Evolutionary conservation across 495 filamentous ascomycete species (phyloP).

Genomic region (Lasiosphaeriaceae sp.): DNA sequence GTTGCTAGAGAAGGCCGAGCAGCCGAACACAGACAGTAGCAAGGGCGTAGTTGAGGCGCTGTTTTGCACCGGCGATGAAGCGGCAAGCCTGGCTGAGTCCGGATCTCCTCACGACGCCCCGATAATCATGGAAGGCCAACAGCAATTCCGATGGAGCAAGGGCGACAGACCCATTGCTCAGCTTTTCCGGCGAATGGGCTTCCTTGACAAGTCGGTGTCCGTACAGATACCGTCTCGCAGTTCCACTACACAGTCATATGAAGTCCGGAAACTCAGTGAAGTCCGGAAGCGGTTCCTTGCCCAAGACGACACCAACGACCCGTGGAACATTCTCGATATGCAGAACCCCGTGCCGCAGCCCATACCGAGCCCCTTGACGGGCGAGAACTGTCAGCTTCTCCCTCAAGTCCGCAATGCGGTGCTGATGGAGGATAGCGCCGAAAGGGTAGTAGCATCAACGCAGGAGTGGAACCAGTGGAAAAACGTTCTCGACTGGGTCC

Average conservation of each 20-base stretch:
- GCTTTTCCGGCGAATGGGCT: too few relatives aligned
- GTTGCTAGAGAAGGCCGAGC: too few relatives aligned
- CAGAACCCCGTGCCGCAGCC: slow-evolving; percentile 10
- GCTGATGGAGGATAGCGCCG: slow-evolving; percentile 2
- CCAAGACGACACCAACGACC: background rate
- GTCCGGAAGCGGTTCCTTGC: background rate
- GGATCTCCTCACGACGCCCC: too few relatives aligned
- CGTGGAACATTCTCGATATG: background rate
- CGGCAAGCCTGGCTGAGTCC: too few relatives aligned
- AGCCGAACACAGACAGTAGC: too few relatives aligned
- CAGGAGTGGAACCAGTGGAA: slow-evolving; percentile 13
- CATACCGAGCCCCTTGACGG: slow-evolving; percentile 8
- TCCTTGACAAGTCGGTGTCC: too few relatives aligned
- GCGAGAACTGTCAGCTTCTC: background rate
- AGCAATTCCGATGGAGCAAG: too few relatives aligned
- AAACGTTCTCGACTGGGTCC: slow-evolving; percentile 10
- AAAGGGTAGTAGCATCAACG: slow-evolving; percentile 4
- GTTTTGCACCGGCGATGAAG: too few relatives aligned
- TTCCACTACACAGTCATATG: slow-evolving; percentile 10
- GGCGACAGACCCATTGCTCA: too few relatives aligned
- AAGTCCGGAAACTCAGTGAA: slow-evolving; percentile 10
- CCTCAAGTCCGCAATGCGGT: background rate
- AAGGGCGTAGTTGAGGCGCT: too few relatives aligned
- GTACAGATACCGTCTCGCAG: too few relatives aligned
- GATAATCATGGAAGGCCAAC: too few relatives aligned